phyloP scores from a whole-genome alignment of 2,329 filamentous ascomycete species.

The Phaeosphaeria sp. region DNA sequence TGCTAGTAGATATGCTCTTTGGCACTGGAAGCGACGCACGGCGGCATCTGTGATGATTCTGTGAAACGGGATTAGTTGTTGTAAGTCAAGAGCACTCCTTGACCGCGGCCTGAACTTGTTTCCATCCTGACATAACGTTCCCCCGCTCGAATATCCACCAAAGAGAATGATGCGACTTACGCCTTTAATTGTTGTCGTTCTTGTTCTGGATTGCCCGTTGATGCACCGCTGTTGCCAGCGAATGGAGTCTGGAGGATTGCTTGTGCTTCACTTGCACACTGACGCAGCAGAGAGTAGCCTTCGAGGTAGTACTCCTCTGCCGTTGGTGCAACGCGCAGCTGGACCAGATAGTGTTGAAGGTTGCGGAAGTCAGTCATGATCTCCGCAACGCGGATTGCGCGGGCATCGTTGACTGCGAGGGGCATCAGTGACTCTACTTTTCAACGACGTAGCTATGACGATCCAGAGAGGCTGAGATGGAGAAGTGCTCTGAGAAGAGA shows the following conservation, averaged over 20 bases:
- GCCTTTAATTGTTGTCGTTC: conserved; percentile 64
- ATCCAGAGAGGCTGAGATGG: not conserved
- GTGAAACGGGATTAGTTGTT: conserved; percentile 27
- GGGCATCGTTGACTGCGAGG: conserved; percentile 65
- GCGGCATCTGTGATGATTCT: conserved; percentile 68
- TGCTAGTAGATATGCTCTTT: conserved; percentile 65
- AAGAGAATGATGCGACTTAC: conserved; percentile 47
- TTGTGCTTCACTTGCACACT: conserved; percentile 63
- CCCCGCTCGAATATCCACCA: not conserved
- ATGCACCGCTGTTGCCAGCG: conserved; percentile 49
- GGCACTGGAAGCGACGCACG: conserved; percentile 66
- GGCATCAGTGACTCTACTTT: conserved; percentile 6
- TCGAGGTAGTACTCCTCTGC: conserved; percentile 65
- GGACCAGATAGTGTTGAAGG: conserved; percentile 64
- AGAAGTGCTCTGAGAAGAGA: not conserved
- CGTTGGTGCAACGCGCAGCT: conserved; percentile 58
- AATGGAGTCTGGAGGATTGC: conserved; percentile 62
- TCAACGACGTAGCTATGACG: not conserved
- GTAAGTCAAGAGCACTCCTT: not conserved
- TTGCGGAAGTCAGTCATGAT: conserved; percentile 70
- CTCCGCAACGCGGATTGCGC: conserved; percentile 67
- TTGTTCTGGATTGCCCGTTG: conserved; percentile 57
- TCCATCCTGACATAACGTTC: not conserved
- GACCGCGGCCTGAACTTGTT: not conserved
- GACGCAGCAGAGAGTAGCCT: conserved; percentile 64